These are phyloP conservation scores for Cercospora canescens DNA, from an alignment of 2,329 filamentous ascomycete species.

Conservation along the genomic window DNA sequence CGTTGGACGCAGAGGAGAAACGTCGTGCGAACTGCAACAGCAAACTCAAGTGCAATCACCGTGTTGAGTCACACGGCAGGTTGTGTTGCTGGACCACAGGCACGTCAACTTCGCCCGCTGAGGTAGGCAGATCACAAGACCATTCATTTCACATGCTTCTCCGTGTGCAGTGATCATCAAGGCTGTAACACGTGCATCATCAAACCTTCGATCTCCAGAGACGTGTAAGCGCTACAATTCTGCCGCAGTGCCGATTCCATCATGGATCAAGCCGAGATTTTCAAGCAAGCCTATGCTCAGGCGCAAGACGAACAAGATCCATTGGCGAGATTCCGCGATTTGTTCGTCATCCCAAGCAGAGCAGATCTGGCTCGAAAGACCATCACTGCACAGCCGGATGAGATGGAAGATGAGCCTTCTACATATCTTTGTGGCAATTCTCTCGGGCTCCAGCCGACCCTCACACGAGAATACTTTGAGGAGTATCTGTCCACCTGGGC, in stretches of 20 bases:
- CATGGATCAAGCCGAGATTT: constrained; percentile 20
- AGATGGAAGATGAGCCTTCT: constrained; percentile 43
- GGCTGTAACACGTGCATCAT: neutral
- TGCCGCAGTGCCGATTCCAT: neutral
- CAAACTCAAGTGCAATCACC: neutral
- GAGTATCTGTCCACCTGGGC: constrained; percentile 82
- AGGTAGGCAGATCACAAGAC: constrained; percentile 13
- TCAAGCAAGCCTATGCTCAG: constrained; percentile 23
- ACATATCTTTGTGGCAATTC: constrained; percentile 92
- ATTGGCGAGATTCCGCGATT: constrained; percentile 52
- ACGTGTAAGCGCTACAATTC: neutral
- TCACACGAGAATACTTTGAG: constrained; percentile 64
- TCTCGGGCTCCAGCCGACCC: constrained; percentile 77
- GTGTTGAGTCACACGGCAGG: constrained; percentile 2
- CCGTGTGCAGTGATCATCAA: neutral
- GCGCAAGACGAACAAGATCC: constrained; percentile 40
- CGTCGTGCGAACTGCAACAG: neutral
- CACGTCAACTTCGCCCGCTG: constrained; percentile 1
- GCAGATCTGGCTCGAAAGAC: constrained; percentile 67
- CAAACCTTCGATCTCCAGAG: neutral
- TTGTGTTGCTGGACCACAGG: neutral
- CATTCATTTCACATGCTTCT: constrained; percentile 1
- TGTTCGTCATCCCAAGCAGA: constrained; percentile 78
- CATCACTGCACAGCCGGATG: constrained; percentile 38
- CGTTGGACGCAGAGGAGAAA: neutral